Evolutionary conservation across 176 grass and related monocot species (phyloP).

Genomic region (Carex parvula): DNA sequence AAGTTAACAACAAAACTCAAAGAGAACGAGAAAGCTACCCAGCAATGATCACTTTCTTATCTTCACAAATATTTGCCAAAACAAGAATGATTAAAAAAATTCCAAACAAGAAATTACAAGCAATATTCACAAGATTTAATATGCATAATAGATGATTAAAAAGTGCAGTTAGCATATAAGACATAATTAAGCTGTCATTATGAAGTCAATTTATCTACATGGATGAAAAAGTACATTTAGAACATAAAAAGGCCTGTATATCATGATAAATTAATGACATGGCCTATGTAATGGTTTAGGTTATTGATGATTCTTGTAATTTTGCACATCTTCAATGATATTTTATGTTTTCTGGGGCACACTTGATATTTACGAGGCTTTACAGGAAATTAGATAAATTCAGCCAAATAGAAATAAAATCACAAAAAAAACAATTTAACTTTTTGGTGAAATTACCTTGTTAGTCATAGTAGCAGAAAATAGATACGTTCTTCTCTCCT

Average conservation of each 20-base stretch:
- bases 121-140: background rate
- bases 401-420: background rate
- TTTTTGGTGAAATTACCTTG: constrained; percentile 42
- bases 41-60: background rate
- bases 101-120: background rate
- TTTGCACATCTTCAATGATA: background rate
- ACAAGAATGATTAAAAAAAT: background rate
- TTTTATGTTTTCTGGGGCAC: background rate
- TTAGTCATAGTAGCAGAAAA: constrained; percentile 97
- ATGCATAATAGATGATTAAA: background rate
- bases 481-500: constrained; percentile 76
- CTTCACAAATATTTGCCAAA: background rate
- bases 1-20: background rate
- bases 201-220: background rate
- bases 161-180: background rate
- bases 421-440: background rate
- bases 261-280: background rate
- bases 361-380: background rate
- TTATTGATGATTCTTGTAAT: background rate
- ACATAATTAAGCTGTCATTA: background rate
- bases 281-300: background rate
- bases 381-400: background rate
- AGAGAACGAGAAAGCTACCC: background rate
- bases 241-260: background rate
- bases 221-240: background rate